Base-by-base conservation (phyloP, 495 filamentous ascomycete genomes). In the Mytilinidion resinicola region DNA sequence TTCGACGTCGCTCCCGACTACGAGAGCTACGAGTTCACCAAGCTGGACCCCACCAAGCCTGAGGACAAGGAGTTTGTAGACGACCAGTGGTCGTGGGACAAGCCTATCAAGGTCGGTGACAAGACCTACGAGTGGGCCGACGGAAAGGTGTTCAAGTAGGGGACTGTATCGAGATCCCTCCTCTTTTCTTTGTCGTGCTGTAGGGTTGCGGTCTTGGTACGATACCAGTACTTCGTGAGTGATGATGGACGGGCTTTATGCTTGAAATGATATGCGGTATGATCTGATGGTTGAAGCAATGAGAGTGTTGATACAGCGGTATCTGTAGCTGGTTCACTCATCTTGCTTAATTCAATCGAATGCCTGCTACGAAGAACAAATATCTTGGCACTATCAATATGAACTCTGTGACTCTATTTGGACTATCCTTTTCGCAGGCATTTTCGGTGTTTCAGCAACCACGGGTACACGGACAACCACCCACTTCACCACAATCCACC, bases 81-180 rank as follows among this genome's bases (percentile, higher is more conserved):
- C 62, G 84, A 89, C 71, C 80, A 87, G 76, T 99, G 93, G 93
- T 79, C 85, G 60, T 89, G 85, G 82, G 93, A 97, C 70, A 86
- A 87, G 77, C 87, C 90, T 57, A 73, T 89, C 65, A 74, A 75
- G 63, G 79, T 89, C 67, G 74, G 85, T 67, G 92, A 85, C 77
- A 95, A 97, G 85, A 83, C 82, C 72, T 91, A 82, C 67, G 71
- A 77, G 59, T 82, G 74, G 78, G 87, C 85, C 70, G 88, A 91
- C 65, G 95, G 95, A 69, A 96, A 99, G 82, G 90, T 96, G 72
- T 97, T 97, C 86, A 98, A 97, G 86, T 98, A 93, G 80, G 55
- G 4, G 43, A 11, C 51, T 54, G 20, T 17, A 35, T n/a, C 8
- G 8, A 6, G 20, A 39, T 33, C 14, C 19, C 41, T 7, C 9